Conservation (phyloP, 176 grass and related monocot species). For the Rhynchospora pubera region DNA sequence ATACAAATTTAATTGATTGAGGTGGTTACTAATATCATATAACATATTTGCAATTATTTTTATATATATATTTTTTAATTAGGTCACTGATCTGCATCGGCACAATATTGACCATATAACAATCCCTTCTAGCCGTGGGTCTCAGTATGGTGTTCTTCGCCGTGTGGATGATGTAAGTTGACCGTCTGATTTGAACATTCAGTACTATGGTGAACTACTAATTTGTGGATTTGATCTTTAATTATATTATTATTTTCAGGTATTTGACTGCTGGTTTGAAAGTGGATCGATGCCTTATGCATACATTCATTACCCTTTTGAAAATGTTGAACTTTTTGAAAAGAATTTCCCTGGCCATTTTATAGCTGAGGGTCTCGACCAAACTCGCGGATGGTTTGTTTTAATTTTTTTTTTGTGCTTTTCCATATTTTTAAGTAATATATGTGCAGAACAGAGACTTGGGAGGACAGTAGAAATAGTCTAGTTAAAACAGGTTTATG, state of each 20-base stretch:
- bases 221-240: not conserved
- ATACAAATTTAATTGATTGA: no score
- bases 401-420: not conserved
- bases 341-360: conserved; percentile 98
- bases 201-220: not conserved
- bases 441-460: not conserved
- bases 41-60: not conserved
- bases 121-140: conserved; percentile 78
- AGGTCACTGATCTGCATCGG: conserved; percentile 94
- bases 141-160: conserved; percentile 62
- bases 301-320: conserved; percentile 98
- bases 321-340: conserved; percentile 90
- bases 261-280: conserved; percentile 99
- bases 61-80: conserved; percentile 5
- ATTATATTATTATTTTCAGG: conserved; percentile 42
- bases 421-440: not conserved
- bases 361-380: conserved; percentile 94
- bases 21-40: not conserved
- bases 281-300: conserved; percentile 99
- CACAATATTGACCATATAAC: conserved; percentile 97
- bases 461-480: not conserved
- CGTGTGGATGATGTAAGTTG: conserved; percentile 92
- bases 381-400: conserved; percentile 95
- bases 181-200: not conserved
- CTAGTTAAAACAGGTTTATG: not conserved